These are phyloP conservation scores for Syzygium jambos DNA, from an alignment of 345 rosid species.

Conservation along the genomic window DNA sequence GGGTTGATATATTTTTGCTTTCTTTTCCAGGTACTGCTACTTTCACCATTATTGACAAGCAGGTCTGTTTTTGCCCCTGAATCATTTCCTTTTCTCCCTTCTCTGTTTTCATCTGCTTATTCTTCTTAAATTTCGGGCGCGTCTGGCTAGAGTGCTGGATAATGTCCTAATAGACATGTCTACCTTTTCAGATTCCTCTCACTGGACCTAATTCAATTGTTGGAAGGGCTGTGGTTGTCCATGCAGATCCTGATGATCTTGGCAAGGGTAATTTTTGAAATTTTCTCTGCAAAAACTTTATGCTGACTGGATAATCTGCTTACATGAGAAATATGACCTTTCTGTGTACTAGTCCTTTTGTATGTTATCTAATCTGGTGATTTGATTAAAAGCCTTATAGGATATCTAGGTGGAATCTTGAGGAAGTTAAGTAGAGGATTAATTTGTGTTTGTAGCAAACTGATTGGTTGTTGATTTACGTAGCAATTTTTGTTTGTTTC, in stretches of 20 bases:
- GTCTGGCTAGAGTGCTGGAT: background rate
- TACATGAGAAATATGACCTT: background rate
- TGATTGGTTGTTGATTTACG: background rate
- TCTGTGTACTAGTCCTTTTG: background rate
- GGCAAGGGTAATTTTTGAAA: slow-evolving; percentile 63
- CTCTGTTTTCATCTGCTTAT: background rate
- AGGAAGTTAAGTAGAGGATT: background rate
- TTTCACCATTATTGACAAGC: slow-evolving; percentile 54
- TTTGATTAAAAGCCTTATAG: background rate
- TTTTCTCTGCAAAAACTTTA: background rate
- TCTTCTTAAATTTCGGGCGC: background rate
- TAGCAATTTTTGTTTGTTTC: background rate
- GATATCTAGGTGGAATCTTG: background rate
- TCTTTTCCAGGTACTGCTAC: slow-evolving; percentile 47
- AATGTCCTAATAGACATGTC: background rate
- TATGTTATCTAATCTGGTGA: background rate
- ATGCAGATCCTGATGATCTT: slow-evolving; percentile 91
- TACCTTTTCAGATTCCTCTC: slow-evolving; percentile 55
- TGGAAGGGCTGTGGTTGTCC: slow-evolving; percentile 95
- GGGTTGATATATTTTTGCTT: background rate
- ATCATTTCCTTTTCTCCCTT: background rate
- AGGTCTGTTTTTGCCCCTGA: slow-evolving; percentile 18
- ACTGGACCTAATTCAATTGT: slow-evolving; percentile 63
- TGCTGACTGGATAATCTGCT: background rate
- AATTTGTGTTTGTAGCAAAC: background rate